phyloP scores from a whole-genome alignment of 129 eudicot genomes.

The Artemisia annua region DNA sequence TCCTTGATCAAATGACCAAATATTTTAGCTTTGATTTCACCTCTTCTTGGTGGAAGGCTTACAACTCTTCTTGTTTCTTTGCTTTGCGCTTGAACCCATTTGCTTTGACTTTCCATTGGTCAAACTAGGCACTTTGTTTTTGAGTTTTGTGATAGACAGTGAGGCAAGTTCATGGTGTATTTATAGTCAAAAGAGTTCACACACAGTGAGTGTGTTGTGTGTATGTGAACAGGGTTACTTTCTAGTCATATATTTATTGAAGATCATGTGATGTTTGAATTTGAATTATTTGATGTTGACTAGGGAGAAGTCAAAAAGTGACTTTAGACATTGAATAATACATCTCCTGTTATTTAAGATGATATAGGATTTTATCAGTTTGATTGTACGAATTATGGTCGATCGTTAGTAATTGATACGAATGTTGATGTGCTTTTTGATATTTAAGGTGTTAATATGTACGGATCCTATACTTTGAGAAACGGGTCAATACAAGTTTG shows the following conservation, averaged over 20 bases:
- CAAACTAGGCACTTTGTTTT: slow-evolving; percentile 18
- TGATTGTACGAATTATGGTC: too few species aligned
- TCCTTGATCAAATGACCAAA: slow-evolving; percentile 19
- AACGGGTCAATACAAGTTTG: too few species aligned
- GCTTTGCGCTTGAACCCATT: slow-evolving; percentile 13
- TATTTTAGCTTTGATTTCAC: slow-evolving; percentile 34
- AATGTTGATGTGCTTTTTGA: too few species aligned
- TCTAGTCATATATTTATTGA: not conserved
- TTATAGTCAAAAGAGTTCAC: slow-evolving; percentile 33
- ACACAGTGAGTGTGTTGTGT: slow-evolving; percentile 18
- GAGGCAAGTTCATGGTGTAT: slow-evolving; percentile 9
- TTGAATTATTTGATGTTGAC: not conserved
- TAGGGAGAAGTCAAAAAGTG: not conserved
- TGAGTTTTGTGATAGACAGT: not conserved
- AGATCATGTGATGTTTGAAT: too few species aligned
- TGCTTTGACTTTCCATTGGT: slow-evolving; percentile 29
- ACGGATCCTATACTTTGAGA: too few species aligned
- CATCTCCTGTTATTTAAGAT: too few species aligned
- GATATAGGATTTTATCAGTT: too few species aligned
- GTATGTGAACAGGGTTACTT: not conserved
- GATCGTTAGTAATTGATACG: too few species aligned
- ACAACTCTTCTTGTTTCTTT: slow-evolving; percentile 8
- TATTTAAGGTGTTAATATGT: too few species aligned
- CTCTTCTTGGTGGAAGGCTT: slow-evolving; percentile 41
- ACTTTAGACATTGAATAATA: too few species aligned